These are phyloP conservation scores for Wickerhamiella galacta DNA, from an alignment of 805 yeast genomes.

Conservation along the genomic window DNA sequence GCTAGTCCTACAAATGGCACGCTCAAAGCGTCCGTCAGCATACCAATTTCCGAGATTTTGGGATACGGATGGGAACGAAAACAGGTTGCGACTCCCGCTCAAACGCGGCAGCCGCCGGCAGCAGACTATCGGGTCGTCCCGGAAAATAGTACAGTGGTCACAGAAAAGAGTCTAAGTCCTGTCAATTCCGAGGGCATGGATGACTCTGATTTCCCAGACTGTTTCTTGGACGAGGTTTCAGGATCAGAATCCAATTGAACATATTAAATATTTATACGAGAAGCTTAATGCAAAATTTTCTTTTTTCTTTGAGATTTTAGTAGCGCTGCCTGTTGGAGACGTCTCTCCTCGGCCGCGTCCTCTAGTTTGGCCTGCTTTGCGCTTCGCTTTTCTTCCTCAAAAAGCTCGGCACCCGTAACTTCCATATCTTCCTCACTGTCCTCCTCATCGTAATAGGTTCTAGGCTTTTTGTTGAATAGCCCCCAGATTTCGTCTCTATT, in stretches of 20 bases:
- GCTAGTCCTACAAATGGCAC: too few species aligned
- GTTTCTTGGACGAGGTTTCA: constrained; percentile 26
- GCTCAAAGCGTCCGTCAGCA: too few species aligned
- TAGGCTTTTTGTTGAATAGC: constrained; percentile 45
- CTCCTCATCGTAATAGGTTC: constrained; percentile 28
- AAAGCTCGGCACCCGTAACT: constrained; percentile 78
- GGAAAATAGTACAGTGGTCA: too few species aligned
- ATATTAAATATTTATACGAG: constrained; percentile 8
- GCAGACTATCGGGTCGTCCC: too few species aligned
- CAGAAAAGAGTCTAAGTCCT: background rate
- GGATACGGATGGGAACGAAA: too few species aligned
- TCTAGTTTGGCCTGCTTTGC: constrained; percentile 54
- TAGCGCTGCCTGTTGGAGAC: constrained; percentile 30
- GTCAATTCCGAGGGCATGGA: background rate
- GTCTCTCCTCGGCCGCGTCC: constrained; percentile 47
- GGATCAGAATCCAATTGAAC: constrained; percentile 26
- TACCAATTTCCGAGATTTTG: too few species aligned
- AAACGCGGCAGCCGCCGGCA: too few species aligned
- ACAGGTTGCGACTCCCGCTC: too few species aligned
- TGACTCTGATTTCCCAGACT: constrained; percentile 7
- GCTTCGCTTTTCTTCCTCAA: constrained; percentile 66
- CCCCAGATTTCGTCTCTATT: constrained; percentile 86
- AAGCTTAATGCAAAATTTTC: background rate
- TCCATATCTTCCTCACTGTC: constrained; percentile 63
- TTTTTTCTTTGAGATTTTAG: constrained; percentile 25